phyloP scores from a whole-genome alignment of 2,329 filamentous ascomycete genomes.

The Pseudopyrenochaeta lycopersici region DNA sequence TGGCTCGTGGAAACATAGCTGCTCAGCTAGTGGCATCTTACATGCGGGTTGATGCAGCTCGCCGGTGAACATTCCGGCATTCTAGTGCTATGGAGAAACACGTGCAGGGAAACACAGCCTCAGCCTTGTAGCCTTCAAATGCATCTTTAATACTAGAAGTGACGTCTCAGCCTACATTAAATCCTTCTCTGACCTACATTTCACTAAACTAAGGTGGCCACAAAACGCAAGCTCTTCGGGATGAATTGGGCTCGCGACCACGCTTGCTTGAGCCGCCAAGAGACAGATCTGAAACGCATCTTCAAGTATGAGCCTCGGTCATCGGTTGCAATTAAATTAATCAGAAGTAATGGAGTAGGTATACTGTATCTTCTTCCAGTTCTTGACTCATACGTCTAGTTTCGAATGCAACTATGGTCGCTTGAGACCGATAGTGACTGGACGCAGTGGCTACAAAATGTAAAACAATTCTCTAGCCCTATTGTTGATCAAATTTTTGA shows the following conservation, averaged over 20 bases:
- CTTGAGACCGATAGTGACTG: constrained; percentile 13
- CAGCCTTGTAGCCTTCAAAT: no score
- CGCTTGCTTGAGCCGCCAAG: constrained; percentile 6
- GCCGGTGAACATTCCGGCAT: no score
- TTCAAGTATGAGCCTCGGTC: constrained; percentile 17
- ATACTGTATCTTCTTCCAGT: not conserved
- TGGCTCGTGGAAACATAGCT: no score
- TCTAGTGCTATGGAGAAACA: no score
- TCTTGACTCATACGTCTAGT: constrained; percentile 8
- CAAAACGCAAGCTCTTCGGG: not conserved
- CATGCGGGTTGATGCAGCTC: no score
- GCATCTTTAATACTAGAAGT: no score
- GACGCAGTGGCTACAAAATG: constrained; percentile 9
- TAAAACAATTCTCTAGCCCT: not conserved
- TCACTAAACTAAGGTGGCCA: not conserved
- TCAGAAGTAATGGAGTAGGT: constrained; percentile 10
- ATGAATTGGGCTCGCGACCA: constrained; percentile 24
- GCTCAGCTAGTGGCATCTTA: no score
- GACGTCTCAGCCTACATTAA: no score
- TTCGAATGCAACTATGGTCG: constrained; percentile 8
- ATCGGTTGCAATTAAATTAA: constrained; percentile 11
- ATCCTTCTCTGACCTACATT: no score
- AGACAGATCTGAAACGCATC: constrained; percentile 4
- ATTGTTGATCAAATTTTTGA: no score
- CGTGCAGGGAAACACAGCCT: no score